These are phyloP conservation scores for Barnettozyma wickerhamii DNA, from an alignment of 805 yeast genomes.

Conservation along the genomic window DNA sequence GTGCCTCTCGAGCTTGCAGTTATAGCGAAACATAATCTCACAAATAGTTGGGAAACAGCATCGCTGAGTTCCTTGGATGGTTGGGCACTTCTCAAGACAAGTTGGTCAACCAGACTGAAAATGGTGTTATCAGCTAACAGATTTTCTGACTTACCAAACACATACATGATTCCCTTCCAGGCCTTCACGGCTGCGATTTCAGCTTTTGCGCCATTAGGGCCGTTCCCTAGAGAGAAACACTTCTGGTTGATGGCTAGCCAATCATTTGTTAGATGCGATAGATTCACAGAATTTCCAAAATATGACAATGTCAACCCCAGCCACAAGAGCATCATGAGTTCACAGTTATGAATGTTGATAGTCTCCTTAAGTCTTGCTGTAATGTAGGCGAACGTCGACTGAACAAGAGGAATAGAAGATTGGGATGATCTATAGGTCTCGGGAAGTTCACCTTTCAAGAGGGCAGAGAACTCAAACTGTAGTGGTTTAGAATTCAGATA, in stretches of 20 bases:
- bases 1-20: too few species aligned
- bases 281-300: constrained; percentile 10
- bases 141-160: constrained; percentile 1
- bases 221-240: background rate
- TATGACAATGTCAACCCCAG: constrained; percentile 16
- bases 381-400: constrained; percentile 1
- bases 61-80: background rate
- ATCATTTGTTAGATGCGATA: background rate
- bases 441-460: constrained; percentile 10
- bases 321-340: constrained; percentile 16
- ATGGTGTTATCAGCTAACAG: background rate
- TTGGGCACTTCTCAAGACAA: background rate
- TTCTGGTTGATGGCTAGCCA: constrained; percentile 5
- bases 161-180: constrained; percentile 7
- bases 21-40: constrained; percentile 1
- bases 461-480: constrained; percentile 16
- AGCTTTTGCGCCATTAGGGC: background rate
- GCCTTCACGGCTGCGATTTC: constrained; percentile 2
- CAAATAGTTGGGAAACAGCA: background rate
- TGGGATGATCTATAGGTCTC: background rate
- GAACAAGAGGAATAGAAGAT: constrained; percentile 13
- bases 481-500: constrained; percentile 15
- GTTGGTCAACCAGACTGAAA: background rate
- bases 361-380: background rate
- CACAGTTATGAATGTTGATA: constrained; percentile 1